Evolutionary conservation across 129 eudicot species (phyloP).

Genomic region (Ambrosia artemisiifolia): DNA sequence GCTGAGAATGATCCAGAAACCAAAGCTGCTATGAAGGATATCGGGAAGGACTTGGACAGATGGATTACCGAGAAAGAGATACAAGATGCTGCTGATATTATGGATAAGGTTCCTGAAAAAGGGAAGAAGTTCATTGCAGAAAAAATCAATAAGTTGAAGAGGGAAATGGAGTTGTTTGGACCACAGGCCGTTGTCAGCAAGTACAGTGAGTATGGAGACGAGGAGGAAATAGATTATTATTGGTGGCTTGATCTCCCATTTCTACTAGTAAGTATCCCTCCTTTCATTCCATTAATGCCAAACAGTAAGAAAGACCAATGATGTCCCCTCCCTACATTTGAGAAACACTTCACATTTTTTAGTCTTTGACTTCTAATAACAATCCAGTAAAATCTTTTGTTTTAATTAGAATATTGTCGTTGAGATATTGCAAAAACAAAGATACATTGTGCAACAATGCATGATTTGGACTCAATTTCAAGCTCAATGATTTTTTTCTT

Average conservation of each 20-base stretch:
- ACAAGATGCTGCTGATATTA: slow-evolving; percentile 67
- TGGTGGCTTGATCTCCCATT: slow-evolving; percentile 99
- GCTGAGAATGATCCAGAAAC: slow-evolving; percentile 88
- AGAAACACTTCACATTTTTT: neutral
- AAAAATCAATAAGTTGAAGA: slow-evolving; percentile 65
- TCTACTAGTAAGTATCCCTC: slow-evolving; percentile 50
- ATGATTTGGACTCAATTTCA: too few species aligned
- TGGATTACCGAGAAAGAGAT: slow-evolving; percentile 94
- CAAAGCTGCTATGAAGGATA: slow-evolving; percentile 84
- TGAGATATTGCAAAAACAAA: too few species aligned
- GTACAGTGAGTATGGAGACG: slow-evolving; percentile 84
- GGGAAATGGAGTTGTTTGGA: slow-evolving; percentile 88
- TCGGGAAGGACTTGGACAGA: slow-evolving; percentile 86
- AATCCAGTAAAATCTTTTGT: neutral
- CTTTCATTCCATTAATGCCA: neutral
- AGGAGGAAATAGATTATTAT: slow-evolving; percentile 79
- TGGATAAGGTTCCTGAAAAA: slow-evolving; percentile 68
- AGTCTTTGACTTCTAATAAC: slow-evolving; percentile 1
- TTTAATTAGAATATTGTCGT: too few species aligned
- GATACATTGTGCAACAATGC: too few species aligned
- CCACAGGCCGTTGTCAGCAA: slow-evolving; percentile 91
- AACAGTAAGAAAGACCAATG: neutral
- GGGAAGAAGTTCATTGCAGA: slow-evolving; percentile 53
- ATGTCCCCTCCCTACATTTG: neutral
- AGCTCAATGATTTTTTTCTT: too few species aligned